Evolutionary conservation across 768 basidiomycete genomes (phyloP), one percentile per base, ranked within the genome.

Genomic region (Suillus ampliporus): DNA sequence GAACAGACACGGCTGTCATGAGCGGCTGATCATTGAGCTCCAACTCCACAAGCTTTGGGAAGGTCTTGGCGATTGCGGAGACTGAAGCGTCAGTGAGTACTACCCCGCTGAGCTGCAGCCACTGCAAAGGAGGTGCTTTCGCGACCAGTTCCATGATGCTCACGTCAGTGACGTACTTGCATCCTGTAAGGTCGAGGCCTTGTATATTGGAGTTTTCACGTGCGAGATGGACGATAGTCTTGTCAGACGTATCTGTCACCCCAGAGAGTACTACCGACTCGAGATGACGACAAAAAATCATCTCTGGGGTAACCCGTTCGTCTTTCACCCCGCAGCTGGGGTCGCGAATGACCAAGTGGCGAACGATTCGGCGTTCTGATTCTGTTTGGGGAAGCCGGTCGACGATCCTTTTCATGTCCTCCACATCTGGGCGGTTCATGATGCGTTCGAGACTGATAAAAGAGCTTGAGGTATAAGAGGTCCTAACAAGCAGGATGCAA

Each of bases 41-140:
- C 64, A 97, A 80, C 74, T 96, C 95, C 59, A 90, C 79, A 28
- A 97, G 85, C 63, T 85, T 83, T 5, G 91, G 87, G 71, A 92
- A 94, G 11, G 86, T 82, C 60, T 86, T 88, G 19, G 88, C 89
- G 66, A 97, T 84, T 14, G 87, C 84, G 62, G 87, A 86, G 63
- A 97, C 81, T 2, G 84, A 77, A 8, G 72, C 71, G 62, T 88
- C 86, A 1, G 86, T 87, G 47, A 96, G 73, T n/a, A 83, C 82
- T 28, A 82, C 81, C 58, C 91, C 83, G 66, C 86, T 89, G 61
- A 97, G 76, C 68, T 89, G 89, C 62, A 96, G 80, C 80, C 90
- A 86, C 62, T 91, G 84, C 40, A 98, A 77, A 21, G 87, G 82
- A 28, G 86, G 86, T 23, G 87, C 87, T 65, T 87, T 83, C 58